Percentiles rank a stretch among this genome's conserved stretches.
phyloP scores from a whole-genome alignment of 768 basidiomycete genomes.

The Hygrocybe punicea region DNA sequence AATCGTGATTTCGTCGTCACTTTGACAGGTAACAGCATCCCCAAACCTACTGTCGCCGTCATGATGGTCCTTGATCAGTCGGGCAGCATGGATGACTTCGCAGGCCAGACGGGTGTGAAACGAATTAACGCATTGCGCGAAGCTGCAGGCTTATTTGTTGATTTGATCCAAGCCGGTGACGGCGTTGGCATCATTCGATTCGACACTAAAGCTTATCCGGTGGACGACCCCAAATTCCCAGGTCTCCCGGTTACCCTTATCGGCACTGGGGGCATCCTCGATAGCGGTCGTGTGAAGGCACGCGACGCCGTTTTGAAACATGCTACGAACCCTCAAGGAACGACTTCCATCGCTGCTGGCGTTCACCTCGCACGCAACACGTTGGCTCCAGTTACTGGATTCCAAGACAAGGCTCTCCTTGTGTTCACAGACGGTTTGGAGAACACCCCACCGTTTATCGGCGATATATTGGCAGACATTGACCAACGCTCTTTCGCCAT shows the following conservation, averaged over 20 bases:
- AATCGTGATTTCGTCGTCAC: background rate
- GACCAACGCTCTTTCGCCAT: background rate
- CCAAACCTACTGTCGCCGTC: background rate
- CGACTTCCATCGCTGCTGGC: background rate
- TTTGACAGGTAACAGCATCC: background rate
- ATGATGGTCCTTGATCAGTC: background rate
- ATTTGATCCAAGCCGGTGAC: background rate
- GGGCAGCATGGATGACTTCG: background rate
- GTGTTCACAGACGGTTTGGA: background rate
- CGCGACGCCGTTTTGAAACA: background rate
- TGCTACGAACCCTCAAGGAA: background rate
- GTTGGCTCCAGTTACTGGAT: background rate
- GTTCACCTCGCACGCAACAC: background rate
- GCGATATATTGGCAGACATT: background rate
- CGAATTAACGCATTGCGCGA: background rate
- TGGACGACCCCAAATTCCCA: background rate
- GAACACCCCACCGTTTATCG: background rate
- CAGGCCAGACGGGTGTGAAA: background rate
- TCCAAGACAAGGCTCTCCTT: background rate
- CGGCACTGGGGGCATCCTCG: too few relatives aligned
- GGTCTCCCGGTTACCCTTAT: background rate
- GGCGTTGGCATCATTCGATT: background rate
- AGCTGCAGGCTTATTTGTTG: background rate
- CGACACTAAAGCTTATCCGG: background rate
- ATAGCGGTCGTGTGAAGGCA: too few relatives aligned